Evolutionary conservation across 2,329 filamentous ascomycete genomes (phyloP).

Genomic region (Scedosporium minutisporum): DNA sequence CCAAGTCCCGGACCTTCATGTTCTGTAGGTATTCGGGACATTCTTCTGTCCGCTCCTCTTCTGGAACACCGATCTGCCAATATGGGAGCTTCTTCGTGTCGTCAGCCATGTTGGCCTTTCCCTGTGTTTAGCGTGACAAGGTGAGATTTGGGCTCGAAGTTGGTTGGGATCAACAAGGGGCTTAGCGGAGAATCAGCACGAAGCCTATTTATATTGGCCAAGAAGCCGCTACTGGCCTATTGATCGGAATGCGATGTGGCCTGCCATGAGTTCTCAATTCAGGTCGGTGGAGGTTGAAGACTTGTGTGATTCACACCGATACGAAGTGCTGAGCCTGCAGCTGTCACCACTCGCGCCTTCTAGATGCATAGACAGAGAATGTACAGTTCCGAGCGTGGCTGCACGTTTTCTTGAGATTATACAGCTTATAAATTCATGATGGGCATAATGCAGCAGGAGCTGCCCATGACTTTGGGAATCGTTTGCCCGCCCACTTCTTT

Average conservation of each 20-base stretch:
- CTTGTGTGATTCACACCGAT: not conserved
- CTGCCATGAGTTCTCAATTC: too few species aligned
- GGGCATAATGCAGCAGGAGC: too few species aligned
- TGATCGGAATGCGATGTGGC: too few species aligned
- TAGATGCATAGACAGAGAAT: not conserved
- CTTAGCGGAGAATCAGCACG: too few species aligned
- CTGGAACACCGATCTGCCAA: constrained; percentile 75
- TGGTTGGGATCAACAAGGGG: not conserved
- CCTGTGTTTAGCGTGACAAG: not conserved
- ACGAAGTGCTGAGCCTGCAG: not conserved
- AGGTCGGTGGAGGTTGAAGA: too few species aligned
- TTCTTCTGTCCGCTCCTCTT: constrained; percentile 46
- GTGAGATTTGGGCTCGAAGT: not conserved
- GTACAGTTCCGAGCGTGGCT: too few species aligned
- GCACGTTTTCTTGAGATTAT: too few species aligned
- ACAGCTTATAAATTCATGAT: too few species aligned
- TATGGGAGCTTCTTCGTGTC: constrained; percentile 39
- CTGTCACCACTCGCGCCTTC: not conserved
- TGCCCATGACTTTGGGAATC: too few species aligned
- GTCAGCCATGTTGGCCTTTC: not conserved
- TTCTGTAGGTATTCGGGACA: constrained; percentile 64
- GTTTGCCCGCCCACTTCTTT: too few species aligned
- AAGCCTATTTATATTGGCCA: too few species aligned
- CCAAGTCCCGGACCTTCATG: constrained; percentile 56
- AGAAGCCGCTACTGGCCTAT: too few species aligned